Conservation (phyloP, 2,329 filamentous ascomycete species). For the Plectosphaerella plurivora region DNA sequence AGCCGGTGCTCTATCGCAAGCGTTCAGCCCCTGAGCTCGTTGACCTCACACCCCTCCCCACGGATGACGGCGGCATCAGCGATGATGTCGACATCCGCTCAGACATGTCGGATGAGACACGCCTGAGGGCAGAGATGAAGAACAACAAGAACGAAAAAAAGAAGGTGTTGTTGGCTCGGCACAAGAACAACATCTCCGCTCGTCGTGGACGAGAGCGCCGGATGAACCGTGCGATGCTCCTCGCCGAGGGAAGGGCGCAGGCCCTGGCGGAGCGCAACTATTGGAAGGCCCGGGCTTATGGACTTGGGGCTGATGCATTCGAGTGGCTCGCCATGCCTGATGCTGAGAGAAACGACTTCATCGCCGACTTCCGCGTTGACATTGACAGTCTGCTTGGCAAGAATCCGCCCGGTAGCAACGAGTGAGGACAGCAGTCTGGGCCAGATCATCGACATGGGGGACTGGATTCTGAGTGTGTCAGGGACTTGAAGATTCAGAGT, state of each 20-base stretch:
- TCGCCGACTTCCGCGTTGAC: slow-evolving; percentile 1
- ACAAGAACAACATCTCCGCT: not conserved
- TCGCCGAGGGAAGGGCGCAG: not conserved
- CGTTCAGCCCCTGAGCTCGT: not conserved
- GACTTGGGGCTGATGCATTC: not conserved
- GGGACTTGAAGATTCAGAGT: too few species aligned
- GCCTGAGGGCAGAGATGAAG: not conserved
- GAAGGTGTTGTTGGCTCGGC: not conserved
- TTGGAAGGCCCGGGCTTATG: not conserved
- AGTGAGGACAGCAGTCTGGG: not conserved
- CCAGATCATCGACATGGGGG: too few species aligned
- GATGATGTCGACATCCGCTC: not conserved
- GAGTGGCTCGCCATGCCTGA: not conserved
- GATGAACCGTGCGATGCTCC: not conserved
- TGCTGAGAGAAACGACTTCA: not conserved
- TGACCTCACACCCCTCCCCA: not conserved
- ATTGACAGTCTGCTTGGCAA: not conserved
- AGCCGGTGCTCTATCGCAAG: not conserved
- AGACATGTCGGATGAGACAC: not conserved
- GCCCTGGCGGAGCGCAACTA: slow-evolving; percentile 1
- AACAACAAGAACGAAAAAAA: not conserved
- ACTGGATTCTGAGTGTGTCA: too few species aligned
- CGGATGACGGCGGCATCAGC: not conserved
- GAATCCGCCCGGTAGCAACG: not conserved
- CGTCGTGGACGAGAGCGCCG: not conserved